Evolutionary conservation across 139 green algal species (phyloP).

Genomic region (Tetradesmus lagerheimii): DNA sequence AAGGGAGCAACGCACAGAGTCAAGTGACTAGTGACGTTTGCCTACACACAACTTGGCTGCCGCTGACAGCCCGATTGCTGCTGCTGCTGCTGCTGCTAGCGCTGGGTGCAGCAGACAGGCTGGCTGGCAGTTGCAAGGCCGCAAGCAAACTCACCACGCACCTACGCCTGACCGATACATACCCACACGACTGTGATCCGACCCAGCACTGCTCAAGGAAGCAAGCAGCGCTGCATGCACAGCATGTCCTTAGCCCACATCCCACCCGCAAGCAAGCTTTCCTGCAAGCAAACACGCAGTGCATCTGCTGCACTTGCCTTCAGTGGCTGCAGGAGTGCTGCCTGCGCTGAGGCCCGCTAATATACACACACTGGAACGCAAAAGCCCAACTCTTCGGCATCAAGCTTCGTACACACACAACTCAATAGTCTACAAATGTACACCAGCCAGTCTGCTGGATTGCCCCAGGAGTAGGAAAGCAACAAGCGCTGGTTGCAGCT

Average conservation of each 20-base stretch:
- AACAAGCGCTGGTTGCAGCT: too few relatives aligned
- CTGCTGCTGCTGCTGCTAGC: too few relatives aligned
- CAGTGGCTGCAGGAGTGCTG: background rate
- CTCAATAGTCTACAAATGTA: background rate
- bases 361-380: background rate
- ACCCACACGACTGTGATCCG: too few relatives aligned
- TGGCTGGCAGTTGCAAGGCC: background rate
- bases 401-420: background rate
- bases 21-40: background rate
- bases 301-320: background rate
- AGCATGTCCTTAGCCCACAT: too few relatives aligned
- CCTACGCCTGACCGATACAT: background rate
- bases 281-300: too few relatives aligned
- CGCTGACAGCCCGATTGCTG: too few relatives aligned
- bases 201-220: too few relatives aligned
- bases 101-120: too few relatives aligned
- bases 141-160: background rate
- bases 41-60: background rate
- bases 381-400: background rate
- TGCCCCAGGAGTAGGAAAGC: too few relatives aligned
- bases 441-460: background rate
- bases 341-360: background rate
- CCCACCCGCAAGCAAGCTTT: too few relatives aligned
- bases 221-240: too few relatives aligned
- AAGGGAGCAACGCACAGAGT: background rate